phyloP scores from a whole-genome alignment of 1,284 basidiomycete genomes.

The Bjerkandera adusta region DNA sequence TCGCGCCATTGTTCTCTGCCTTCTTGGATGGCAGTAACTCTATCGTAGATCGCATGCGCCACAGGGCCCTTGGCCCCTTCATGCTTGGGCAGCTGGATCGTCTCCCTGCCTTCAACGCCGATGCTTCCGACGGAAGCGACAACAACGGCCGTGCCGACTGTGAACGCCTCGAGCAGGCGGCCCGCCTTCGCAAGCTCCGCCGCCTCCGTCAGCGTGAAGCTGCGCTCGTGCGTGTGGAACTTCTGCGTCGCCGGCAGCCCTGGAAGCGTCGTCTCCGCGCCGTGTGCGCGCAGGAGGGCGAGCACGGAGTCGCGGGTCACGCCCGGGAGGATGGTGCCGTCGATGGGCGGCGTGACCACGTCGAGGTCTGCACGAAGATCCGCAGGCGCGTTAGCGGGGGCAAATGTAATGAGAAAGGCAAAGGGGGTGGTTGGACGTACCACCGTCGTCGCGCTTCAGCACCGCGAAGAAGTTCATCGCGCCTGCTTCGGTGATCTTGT shows the following conservation, averaged over 20 bases:
- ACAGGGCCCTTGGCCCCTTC: conserved; percentile 51
- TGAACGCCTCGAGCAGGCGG: conserved; percentile 66
- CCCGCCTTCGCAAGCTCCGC: conserved; percentile 44
- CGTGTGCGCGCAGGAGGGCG: conserved; percentile 51
- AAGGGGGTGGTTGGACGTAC: conserved; percentile 30
- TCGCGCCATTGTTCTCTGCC: conserved; percentile 52
- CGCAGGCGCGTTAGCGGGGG: neutral
- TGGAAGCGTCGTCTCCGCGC: conserved; percentile 34
- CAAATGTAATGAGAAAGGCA: conserved; percentile 7
- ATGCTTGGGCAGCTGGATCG: conserved; percentile 47
- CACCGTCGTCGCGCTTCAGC: conserved; percentile 42
- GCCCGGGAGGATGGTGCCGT: conserved; percentile 73
- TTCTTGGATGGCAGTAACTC: conserved; percentile 64
- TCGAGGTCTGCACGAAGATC: conserved; percentile 60
- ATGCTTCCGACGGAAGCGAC: conserved; percentile 59
- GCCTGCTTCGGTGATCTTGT: conserved; percentile 45
- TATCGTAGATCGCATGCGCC: conserved; percentile 51
- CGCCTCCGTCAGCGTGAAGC: conserved; percentile 65
- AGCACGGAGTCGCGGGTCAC: conserved; percentile 77
- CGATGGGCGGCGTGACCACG: conserved; percentile 71
- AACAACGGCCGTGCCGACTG: conserved; percentile 70
- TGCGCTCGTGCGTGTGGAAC: conserved; percentile 56
- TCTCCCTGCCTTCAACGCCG: conserved; percentile 44
- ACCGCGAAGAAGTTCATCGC: conserved; percentile 70
- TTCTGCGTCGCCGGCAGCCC: conserved; percentile 35